These are phyloP conservation scores for Kandelia obovata DNA, from an alignment of 345 rosid species.

Conservation along the genomic window DNA sequence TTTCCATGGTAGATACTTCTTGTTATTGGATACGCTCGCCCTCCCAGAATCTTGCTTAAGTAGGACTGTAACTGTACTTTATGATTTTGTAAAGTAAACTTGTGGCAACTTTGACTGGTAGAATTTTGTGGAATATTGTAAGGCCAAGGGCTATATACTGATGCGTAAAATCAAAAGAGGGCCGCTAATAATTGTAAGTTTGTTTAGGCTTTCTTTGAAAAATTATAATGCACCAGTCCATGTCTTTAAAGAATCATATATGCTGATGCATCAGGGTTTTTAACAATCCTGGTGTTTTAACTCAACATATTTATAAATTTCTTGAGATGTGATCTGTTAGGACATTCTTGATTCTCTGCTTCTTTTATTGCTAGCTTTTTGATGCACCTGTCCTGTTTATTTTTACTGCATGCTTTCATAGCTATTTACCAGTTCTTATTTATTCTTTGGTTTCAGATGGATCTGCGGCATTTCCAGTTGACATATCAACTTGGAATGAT, in stretches of 20 bases:
- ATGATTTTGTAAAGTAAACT: too few relatives aligned
- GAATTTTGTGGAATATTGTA: too few relatives aligned
- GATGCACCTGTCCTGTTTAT: neutral
- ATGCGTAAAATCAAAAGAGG: too few relatives aligned
- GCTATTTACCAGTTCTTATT: slow-evolving; percentile 1
- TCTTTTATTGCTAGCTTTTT: neutral
- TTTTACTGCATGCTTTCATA: neutral
- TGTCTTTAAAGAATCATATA: neutral
- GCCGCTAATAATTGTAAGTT: too few relatives aligned
- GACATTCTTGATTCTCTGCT: neutral
- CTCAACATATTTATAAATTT: neutral
- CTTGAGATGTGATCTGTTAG: neutral
- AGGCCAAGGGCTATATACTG: too few relatives aligned
- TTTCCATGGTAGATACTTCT: too few relatives aligned
- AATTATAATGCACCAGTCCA: neutral
- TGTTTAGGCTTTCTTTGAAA: too few relatives aligned
- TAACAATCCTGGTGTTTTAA: neutral
- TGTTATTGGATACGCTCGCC: too few relatives aligned
- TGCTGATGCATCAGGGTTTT: neutral
- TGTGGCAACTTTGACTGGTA: too few relatives aligned
- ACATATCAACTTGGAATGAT: slow-evolving; percentile 35
- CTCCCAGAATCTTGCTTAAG: too few relatives aligned
- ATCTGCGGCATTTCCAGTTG: slow-evolving; percentile 29
- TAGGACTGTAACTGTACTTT: too few relatives aligned
- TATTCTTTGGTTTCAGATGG: slow-evolving; percentile 39